Conservation (phyloP, 2,329 filamentous ascomycete species). For the Phialemoniopsis sp. region DNA sequence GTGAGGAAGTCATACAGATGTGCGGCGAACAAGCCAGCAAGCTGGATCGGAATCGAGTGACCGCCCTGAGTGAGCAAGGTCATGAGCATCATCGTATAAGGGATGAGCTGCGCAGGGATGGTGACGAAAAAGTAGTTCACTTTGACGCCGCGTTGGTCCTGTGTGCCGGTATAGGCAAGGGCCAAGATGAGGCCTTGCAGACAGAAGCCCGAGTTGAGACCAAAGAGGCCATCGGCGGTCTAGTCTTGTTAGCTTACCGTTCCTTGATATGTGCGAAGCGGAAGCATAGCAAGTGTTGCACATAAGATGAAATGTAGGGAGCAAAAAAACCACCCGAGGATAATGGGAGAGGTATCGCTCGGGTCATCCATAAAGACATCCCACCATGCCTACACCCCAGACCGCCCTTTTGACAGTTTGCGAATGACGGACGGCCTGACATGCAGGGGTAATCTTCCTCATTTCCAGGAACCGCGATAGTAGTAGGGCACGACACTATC, state of each 20-base stretch:
- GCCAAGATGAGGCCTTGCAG: constrained; percentile 69
- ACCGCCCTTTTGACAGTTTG: constrained; percentile 56
- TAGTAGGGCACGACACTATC: constrained; percentile 60
- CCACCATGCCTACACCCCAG: constrained; percentile 72
- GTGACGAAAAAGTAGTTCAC: constrained; percentile 78
- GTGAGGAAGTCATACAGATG: constrained; percentile 90
- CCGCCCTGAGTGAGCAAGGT: constrained; percentile 64
- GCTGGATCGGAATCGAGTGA: constrained; percentile 55
- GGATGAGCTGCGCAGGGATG: constrained; percentile 77
- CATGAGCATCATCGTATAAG: constrained; percentile 73
- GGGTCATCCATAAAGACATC: constrained; percentile 69
- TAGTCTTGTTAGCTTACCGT: constrained; percentile 24
- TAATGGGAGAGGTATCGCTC: constrained; percentile 51
- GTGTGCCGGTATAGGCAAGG: constrained; percentile 76
- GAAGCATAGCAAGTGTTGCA: constrained; percentile 7
- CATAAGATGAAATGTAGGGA: constrained; percentile 53
- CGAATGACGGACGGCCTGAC: constrained; percentile 61
- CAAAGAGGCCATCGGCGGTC: constrained; percentile 46
- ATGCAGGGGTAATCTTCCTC: constrained; percentile 77
- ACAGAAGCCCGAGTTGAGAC: constrained; percentile 45
- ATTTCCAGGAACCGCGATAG: constrained; percentile 81
- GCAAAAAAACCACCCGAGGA: constrained; percentile 55
- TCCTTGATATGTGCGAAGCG: not conserved
- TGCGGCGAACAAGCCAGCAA: constrained; percentile 78
- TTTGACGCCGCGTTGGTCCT: constrained; percentile 76